These are phyloP conservation scores for Raffaelea ambrosiae DNA, from an alignment of 2,329 filamentous ascomycete species.

Conservation along the genomic window DNA sequence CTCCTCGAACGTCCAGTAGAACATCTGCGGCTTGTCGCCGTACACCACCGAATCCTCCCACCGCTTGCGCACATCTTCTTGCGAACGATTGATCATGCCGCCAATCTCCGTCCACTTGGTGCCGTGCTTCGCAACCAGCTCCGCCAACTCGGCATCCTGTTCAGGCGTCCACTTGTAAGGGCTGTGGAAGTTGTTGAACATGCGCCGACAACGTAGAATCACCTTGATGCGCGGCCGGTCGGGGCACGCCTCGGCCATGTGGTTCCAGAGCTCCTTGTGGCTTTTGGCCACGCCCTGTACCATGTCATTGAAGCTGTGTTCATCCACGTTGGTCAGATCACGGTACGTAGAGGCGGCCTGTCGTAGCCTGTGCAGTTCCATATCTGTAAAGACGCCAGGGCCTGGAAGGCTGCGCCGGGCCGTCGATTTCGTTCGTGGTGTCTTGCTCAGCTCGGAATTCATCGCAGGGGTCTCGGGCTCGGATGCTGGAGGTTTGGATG, in stretches of 20 bases:
- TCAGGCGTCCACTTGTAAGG: slow-evolving; percentile 51
- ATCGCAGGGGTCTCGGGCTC: no score
- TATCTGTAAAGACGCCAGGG: slow-evolving; percentile 30
- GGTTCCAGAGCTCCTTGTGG: slow-evolving; percentile 39
- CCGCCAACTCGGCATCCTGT: slow-evolving; percentile 45
- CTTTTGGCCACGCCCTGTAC: slow-evolving; percentile 21
- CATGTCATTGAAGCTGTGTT: slow-evolving; percentile 38
- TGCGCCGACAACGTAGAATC: slow-evolving; percentile 48
- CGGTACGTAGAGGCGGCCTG: slow-evolving; percentile 35
- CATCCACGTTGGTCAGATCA: slow-evolving; percentile 30
- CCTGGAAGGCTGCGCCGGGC: slow-evolving; percentile 12
- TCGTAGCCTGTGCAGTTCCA: slow-evolving; percentile 32
- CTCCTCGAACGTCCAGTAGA: slow-evolving; percentile 54
- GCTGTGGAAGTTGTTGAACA: slow-evolving; percentile 57
- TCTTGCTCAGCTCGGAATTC: neutral
- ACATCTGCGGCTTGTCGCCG: slow-evolving; percentile 40
- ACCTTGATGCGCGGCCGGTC: slow-evolving; percentile 44
- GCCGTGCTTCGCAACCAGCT: slow-evolving; percentile 36
- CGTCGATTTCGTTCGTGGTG: neutral
- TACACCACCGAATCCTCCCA: slow-evolving; percentile 61
- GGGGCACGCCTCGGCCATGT: slow-evolving; percentile 38
- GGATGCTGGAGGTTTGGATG: no score
- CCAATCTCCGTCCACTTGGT: slow-evolving; percentile 56
- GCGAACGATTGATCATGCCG: slow-evolving; percentile 52
- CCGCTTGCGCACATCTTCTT: slow-evolving; percentile 60